phyloP scores from a whole-genome alignment of 208 protist species.

The Wallacemonas sp. region DNA sequence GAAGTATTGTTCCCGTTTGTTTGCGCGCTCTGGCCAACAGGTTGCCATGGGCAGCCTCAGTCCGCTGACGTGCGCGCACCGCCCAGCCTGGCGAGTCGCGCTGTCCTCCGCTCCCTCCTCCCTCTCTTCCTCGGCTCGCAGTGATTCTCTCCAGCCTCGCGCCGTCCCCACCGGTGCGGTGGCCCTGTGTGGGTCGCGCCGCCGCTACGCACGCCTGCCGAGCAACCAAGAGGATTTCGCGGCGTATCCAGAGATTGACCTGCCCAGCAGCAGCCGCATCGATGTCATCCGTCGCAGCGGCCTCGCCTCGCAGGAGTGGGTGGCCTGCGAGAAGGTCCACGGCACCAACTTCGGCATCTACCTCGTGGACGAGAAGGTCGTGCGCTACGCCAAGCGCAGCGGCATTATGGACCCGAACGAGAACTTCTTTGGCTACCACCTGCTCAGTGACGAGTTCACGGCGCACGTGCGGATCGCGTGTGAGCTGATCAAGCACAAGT shows the following conservation, averaged over 20 bases:
- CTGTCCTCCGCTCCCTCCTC: too few species aligned
- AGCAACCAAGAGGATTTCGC: conserved; percentile 80
- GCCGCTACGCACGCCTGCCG: conserved; percentile 63
- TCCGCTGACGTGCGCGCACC: too few species aligned
- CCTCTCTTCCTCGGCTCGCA: too few species aligned
- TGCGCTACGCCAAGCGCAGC: conserved; percentile 83
- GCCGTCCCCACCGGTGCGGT: conserved; percentile 8
- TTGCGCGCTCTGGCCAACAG: too few species aligned
- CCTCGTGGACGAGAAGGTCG: conserved; percentile 62
- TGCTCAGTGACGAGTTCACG: conserved; percentile 72
- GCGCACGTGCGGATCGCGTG: conserved; percentile 64
- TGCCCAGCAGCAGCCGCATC: conserved; percentile 81
- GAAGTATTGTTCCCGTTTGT: too few species aligned
- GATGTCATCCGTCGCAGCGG: conserved; percentile 70
- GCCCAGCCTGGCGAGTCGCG: too few species aligned
- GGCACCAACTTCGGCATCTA: conserved; percentile 88
- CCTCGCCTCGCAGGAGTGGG: conserved; percentile 73
- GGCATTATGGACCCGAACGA: conserved; percentile 89
- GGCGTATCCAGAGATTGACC: conserved; percentile 82
- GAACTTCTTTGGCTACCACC: conserved; percentile 91
- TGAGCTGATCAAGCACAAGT: conserved; percentile 76
- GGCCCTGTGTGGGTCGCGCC: not conserved
- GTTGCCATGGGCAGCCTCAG: too few species aligned
- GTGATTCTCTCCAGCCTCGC: not conserved
- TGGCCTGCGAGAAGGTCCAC: conserved; percentile 88